A percentile compares a stretch with the other conserved stretches of the same genome.
Conservation (phyloP, 1,284 basidiomycete species). For the Apiotrichum gracile region DNA sequence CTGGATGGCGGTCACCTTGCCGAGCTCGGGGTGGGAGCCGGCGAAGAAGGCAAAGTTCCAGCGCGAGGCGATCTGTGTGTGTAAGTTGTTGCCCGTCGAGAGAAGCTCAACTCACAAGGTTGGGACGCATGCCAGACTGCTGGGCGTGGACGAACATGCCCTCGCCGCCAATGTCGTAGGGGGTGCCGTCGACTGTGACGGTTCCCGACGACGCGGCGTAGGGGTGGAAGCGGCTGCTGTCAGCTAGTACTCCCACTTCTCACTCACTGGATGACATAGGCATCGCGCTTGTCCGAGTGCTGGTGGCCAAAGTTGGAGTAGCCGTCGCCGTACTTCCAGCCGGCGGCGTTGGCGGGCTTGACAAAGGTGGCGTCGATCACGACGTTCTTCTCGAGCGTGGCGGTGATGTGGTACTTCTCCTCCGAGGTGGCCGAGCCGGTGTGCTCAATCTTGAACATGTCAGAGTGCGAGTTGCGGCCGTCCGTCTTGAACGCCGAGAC, state of each 20-base stretch:
- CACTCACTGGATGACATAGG: slow-evolving; percentile 69
- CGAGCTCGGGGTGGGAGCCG: slow-evolving; percentile 53
- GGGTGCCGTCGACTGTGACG: slow-evolving; percentile 65
- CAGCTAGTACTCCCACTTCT: neutral
- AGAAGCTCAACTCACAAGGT: slow-evolving; percentile 54
- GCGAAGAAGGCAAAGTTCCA: slow-evolving; percentile 97
- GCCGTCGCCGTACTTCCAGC: slow-evolving; percentile 89
- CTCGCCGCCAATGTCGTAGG: slow-evolving; percentile 62
- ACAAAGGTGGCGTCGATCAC: slow-evolving; percentile 71
- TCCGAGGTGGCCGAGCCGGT: slow-evolving; percentile 58
- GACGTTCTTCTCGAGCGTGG: slow-evolving; percentile 71
- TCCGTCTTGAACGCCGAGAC: slow-evolving; percentile 74
- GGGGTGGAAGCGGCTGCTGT: slow-evolving; percentile 72
- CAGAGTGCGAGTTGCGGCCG: slow-evolving; percentile 82
- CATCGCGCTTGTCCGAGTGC: slow-evolving; percentile 57
- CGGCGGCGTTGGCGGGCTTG: slow-evolving; percentile 65
- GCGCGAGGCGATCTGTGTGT: slow-evolving; percentile 61
- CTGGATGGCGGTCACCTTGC: slow-evolving; percentile 77
- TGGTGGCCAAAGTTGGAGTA: slow-evolving; percentile 76
- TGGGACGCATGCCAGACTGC: slow-evolving; percentile 89
- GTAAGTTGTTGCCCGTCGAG: neutral
- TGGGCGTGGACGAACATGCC: slow-evolving; percentile 95
- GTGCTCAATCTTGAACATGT: slow-evolving; percentile 73
- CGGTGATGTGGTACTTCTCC: slow-evolving; percentile 71
- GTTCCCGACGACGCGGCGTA: slow-evolving; percentile 61